Evolutionary conservation across 108 stramenopile species (phyloP), one percentile per base, ranked within the genome.

Genomic region (Nitzschia palea): DNA sequence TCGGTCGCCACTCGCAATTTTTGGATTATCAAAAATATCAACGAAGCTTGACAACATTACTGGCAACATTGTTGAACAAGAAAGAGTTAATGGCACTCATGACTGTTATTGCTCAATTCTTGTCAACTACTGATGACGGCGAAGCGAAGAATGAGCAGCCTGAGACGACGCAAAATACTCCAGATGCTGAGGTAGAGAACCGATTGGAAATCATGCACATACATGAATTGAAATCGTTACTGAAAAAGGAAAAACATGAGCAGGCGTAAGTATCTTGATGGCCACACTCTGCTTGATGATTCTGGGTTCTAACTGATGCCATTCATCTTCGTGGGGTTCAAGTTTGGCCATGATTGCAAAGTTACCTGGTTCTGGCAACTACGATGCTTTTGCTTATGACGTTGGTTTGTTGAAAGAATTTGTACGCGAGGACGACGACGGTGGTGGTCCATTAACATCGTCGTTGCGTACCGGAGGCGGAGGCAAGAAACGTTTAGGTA

Each of bases 11-110:
- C 47, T 65, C 53, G 9, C 18, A 67, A 14, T 82, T 82, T 45
- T 78, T 87, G 63, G 84, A 80, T 28, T 88, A 86, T 61, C 79
- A 82, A 76, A 78, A 76, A 35, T 91, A 85, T 67, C 87, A 91
- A 71, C 79, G 85, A 4, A 63, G 72, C 40, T 51, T 91, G 18
- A 88, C 87, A 0, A 85, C 87, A 9, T 31, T 91, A 4, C 47
- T 91, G 69, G 87, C 86, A n/a, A 83, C 85, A 9, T 55, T 87
- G 67, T 62, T 91, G 43, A 57, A 62, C 18, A 77, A 73, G 44
- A 66, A 68, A 18, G 71, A 70, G 36, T 66, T 80, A 28, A 58
- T 40, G 27, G 37, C 45, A 15, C 62, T 87, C n/a, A 31, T 87
- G 25, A 33, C 40, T 30, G 67, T 33, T 23, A 34, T 88, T 9